Conservation (phyloP, 1,284 basidiomycete species). For the Sutorius eximius region DNA sequence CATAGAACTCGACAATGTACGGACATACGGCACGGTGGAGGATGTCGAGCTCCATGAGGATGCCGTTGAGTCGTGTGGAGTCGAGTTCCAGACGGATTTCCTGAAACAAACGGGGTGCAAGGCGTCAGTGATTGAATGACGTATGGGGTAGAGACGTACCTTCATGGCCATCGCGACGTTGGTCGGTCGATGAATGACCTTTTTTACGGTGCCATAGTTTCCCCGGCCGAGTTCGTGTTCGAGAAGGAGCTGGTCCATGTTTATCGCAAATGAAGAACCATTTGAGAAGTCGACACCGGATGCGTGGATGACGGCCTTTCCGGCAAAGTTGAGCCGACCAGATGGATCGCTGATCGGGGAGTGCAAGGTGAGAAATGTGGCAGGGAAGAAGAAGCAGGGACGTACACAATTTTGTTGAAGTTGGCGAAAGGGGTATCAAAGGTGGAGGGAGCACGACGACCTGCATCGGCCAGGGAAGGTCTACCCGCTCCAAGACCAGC, state of each 20-base stretch:
- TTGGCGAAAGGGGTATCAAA: slow-evolving; percentile 85
- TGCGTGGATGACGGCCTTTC: slow-evolving; percentile 91
- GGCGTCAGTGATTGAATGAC: slow-evolving; percentile 5
- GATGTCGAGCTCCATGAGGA: slow-evolving; percentile 98
- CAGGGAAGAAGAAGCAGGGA: slow-evolving; percentile 19
- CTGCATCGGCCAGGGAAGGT: slow-evolving; percentile 45
- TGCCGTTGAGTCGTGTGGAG: slow-evolving; percentile 90
- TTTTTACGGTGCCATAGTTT: slow-evolving; percentile 97
- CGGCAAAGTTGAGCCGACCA: slow-evolving; percentile 89
- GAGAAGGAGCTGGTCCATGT: slow-evolving; percentile 92
- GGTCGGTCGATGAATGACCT: slow-evolving; percentile 91
- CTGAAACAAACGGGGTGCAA: slow-evolving; percentile 42
- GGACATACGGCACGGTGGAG: slow-evolving; percentile 90
- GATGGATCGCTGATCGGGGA: slow-evolving; percentile 75
- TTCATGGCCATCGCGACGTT: slow-evolving; percentile 99
- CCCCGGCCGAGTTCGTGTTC: slow-evolving; percentile 93
- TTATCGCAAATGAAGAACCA: slow-evolving; percentile 91
- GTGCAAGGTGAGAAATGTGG: slow-evolving; percentile 3
- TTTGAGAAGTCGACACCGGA: slow-evolving; percentile 94
- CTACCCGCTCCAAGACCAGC: slow-evolving; percentile 74
- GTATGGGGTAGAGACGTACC: slow-evolving; percentile 44
- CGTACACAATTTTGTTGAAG: slow-evolving; percentile 93
- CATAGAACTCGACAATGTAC: slow-evolving; percentile 97
- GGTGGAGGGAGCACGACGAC: slow-evolving; percentile 45
- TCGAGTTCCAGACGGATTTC: slow-evolving; percentile 99